phyloP scores from a whole-genome alignment of 208 protist genomes.

The Kentomonas sorsogonicus region DNA sequence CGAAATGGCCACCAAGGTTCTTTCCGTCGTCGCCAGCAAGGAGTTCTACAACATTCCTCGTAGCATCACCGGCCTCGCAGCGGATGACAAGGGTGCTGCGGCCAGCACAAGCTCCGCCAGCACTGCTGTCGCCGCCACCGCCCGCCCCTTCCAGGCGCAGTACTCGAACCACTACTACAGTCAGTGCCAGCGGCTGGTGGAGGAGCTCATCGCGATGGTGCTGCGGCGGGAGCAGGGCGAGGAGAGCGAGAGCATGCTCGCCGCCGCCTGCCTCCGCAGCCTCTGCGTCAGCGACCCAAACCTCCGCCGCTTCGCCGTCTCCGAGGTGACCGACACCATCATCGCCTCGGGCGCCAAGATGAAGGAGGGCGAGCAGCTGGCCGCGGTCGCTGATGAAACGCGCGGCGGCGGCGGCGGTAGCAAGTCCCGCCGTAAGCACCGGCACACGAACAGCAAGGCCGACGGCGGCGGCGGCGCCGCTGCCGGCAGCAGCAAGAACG shows the following conservation, averaged over 20 bases:
- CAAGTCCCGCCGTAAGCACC: background rate
- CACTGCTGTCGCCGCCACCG: too few relatives aligned
- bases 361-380: background rate
- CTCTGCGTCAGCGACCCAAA: constrained; percentile 55
- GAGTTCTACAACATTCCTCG: constrained; percentile 13
- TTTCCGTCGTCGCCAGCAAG: constrained; percentile 30
- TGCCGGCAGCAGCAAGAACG: background rate
- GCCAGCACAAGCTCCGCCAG: background rate
- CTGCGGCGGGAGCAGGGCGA: constrained; percentile 1
- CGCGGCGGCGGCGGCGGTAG: too few relatives aligned
- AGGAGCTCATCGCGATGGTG: background rate
- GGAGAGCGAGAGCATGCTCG: constrained; percentile 23
- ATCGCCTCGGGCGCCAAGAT: constrained; percentile 8
- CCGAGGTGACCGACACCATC: constrained; percentile 67
- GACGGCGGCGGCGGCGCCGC: background rate
- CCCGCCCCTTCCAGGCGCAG: too few relatives aligned
- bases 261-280: constrained; percentile 61
- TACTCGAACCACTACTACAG: too few relatives aligned
- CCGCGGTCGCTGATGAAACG: background rate
- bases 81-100: background rate
- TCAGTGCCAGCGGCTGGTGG: background rate
- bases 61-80: background rate
- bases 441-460: background rate
- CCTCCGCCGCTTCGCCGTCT: constrained; percentile 60
- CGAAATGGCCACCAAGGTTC: constrained; percentile 23